phyloP scores from a whole-genome alignment of 2,329 filamentous ascomycete genomes.

The Trichoderma lentiforme region DNA sequence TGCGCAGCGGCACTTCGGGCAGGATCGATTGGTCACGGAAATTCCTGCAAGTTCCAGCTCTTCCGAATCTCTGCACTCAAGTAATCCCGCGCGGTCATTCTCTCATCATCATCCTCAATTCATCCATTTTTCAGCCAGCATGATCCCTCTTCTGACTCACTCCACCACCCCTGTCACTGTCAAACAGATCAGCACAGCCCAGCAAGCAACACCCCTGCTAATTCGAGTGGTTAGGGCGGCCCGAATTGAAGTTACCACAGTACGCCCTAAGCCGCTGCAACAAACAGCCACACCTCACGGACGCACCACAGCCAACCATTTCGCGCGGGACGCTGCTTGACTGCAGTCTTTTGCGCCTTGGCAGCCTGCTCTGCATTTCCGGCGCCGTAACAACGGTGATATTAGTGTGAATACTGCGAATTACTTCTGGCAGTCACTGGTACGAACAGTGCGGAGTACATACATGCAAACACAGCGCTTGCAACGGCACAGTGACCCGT shows the following conservation, averaged over 20 bases:
- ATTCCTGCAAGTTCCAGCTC: not conserved
- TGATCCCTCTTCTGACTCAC: slow-evolving; percentile 3
- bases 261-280: not conserved
- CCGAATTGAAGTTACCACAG: not conserved
- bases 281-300: slow-evolving; percentile 8
- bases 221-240: not conserved
- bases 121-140: not conserved
- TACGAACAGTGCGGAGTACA: not conserved
- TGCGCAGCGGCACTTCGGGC: not conserved
- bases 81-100: not conserved
- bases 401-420: not conserved
- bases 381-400: not conserved
- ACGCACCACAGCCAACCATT: slow-evolving; percentile 14
- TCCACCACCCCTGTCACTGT: not conserved
- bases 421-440: not conserved
- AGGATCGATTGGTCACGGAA: not conserved
- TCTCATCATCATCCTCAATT: not conserved
- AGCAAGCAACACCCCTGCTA: slow-evolving; percentile 5
- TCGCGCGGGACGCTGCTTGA: not conserved
- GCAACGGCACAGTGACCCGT: slow-evolving; percentile 5
- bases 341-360: not conserved
- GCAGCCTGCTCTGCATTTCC: not conserved
- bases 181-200: slow-evolving; percentile 14
- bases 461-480: not conserved
- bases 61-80: not conserved